Conservation (phyloP, 352 stramenopile species). For the Blastocystis sp. region DNA sequence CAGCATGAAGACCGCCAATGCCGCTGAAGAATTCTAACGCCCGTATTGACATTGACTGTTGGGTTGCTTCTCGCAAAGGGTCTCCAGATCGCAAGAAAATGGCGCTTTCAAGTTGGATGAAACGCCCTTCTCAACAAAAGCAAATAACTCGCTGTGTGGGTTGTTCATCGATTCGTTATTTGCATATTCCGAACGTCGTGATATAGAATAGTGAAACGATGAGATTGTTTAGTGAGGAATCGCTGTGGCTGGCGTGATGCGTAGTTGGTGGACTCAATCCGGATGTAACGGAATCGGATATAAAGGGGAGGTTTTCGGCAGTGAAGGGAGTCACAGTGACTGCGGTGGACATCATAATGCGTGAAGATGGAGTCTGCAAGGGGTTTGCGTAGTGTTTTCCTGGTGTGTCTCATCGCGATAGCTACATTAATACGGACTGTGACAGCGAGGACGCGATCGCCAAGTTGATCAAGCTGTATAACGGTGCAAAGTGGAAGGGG, state of each 20-base stretch:
- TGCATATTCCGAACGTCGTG: not conserved
- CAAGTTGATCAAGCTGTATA: conserved; percentile 52
- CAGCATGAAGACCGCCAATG: conserved; percentile 64
- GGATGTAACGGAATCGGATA: conserved; percentile 39
- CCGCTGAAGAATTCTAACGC: conserved; percentile 73
- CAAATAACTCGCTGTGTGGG: not conserved
- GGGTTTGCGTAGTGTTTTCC: conserved; percentile 59
- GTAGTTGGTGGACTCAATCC: conserved; percentile 72
- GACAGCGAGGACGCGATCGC: conserved; percentile 34
- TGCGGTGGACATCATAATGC: conserved; percentile 60
- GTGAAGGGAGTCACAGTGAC: conserved; percentile 27
- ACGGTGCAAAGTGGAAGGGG: conserved; percentile 69
- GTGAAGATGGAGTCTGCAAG: conserved; percentile 70
- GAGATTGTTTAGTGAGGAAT: conserved; percentile 44
- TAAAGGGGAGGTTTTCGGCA: conserved; percentile 55
- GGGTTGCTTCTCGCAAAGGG: no score
- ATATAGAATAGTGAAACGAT: not conserved
- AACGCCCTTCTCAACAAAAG: not conserved
- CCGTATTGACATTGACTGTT: conserved; percentile 27
- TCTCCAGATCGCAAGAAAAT: no score
- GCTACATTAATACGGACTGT: conserved; percentile 54
- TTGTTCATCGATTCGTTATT: not conserved
- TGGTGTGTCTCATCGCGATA: conserved; percentile 14
- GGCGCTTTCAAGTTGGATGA: no score
- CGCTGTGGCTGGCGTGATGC: not conserved